Evolutionary conservation across 768 basidiomycete species (phyloP), one percentile per base, ranked within the genome.

Genomic region (Mycena indigotica): DNA sequence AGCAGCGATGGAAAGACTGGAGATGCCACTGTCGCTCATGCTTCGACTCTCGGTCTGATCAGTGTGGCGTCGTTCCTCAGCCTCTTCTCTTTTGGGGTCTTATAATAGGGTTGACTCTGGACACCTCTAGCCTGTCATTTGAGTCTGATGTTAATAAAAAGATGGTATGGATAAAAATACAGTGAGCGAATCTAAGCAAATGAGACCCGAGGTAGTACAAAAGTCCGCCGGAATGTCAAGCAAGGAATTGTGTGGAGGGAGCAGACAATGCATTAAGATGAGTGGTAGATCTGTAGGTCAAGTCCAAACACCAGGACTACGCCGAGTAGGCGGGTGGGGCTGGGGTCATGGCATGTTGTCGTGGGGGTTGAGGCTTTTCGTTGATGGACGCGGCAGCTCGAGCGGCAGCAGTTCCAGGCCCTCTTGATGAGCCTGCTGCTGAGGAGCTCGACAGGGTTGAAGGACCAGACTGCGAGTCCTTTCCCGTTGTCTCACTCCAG

Each of bases 311-410:
- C 35, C 12, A 38, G 15, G 15, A 21, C 23, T 44, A 44, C 41
- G 6, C 41, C 41, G 40, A 38, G 25, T 60, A 60, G 44, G 55
- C 54, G 1, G 59, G 58, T 28, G 59, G 59, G 4, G 54, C 59
- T 17, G 58, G 53, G 1, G 54, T 35, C n/a, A 48, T 40, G 26
- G 17, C 28, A 21, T 52, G 28, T 16, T 32, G 48, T 16, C 59
- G 54, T 23, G 50, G 4, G 23, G 54, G 59, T 5, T n/a, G 30
- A 12, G 50, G 10, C 44, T 56, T 60, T 41, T 60, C 53, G 5
- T 24, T 3, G 3, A 52, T 29, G n/a, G 5, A 10, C 15, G 50
- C 19, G 12, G 35, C n/a, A 38, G 10, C 10, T n/a, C 10, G 8
- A 13, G 41, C 41, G 41, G 6, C 8, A 5, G 41, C 8, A 23